Base-by-base conservation (phyloP, 768 basidiomycete species). In the Bullera alba region DNA sequence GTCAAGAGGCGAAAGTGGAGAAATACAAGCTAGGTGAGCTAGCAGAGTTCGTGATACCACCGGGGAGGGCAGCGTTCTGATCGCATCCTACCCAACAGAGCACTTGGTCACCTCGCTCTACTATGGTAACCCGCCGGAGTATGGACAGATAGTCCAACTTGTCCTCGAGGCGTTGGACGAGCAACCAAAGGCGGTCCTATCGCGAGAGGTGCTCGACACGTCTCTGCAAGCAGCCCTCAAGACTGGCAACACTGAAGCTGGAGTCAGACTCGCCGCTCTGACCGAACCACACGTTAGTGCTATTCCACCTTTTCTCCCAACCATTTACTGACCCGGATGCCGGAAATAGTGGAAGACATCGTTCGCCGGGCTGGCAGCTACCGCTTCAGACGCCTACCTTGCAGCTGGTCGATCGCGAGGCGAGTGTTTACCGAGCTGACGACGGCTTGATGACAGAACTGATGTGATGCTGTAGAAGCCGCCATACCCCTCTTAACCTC, bases 281-380 rank as follows among this genome's bases (percentile, higher is more conserved):
- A 54, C 43, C 14, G 50, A 37, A 19, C 39, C 25, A 19, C 32
- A 48, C 28, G 63, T 65, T 26, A 49, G 60, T 56, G 15, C 2
- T 12, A 34, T 2, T 30, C 19, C 14, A 19, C 23, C 16, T 15
- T 3, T 14, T 38, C 3, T n/a, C 14, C 15, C 23, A 19, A 36
- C 30, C 32, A 22, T 27, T 12, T 15, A n/a, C n/a, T n/a, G n/a
- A n/a, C n/a, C n/a, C n/a, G n/a, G n/a, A n/a, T n/a, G n/a, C n/a
- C n/a, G n/a, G n/a, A n/a, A n/a, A n/a, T 37, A 63, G 61, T 63
- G 61, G 61, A 63, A 57, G 46, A 43, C 37, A 7, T 47, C 50
- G 10, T 52, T 42, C 21, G 55, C 53, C 23, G 62, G 62, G 10
- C 21, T 53, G 10, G 53, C 59, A n/a, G 49, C 29, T n/a, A 19